phyloP scores from a whole-genome alignment of 1,284 basidiomycete species.

The Moniliophthora roreri region DNA sequence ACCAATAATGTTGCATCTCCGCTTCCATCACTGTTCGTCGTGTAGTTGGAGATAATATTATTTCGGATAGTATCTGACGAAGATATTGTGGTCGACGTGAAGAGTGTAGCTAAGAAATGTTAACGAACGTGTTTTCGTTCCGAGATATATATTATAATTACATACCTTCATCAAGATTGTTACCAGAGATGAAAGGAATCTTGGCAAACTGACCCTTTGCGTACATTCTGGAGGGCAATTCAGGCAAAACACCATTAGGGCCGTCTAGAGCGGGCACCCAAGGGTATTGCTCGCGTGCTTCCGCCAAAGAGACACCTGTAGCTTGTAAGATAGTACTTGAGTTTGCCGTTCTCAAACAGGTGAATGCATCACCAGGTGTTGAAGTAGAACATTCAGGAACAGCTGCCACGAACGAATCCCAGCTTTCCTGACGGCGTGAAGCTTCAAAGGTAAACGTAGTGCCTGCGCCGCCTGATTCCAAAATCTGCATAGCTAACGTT shows the following conservation, averaged over 20 bases:
- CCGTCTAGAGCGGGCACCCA: neutral
- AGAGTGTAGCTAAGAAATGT: neutral
- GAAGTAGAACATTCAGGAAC: neutral
- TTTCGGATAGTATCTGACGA: neutral
- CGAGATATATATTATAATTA: too few relatives aligned
- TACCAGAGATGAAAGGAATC: constrained; percentile 3
- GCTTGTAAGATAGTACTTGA: neutral
- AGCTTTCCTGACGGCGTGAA: neutral
- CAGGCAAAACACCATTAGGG: neutral
- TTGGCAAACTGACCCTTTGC: neutral
- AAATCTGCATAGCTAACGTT: too few relatives aligned
- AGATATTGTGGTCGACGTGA: neutral
- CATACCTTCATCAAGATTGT: constrained; percentile 2
- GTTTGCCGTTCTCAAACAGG: neutral
- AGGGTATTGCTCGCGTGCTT: neutral
- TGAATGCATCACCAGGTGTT: neutral
- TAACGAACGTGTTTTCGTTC: neutral
- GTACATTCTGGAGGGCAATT: neutral
- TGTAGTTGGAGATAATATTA: constrained; percentile 2
- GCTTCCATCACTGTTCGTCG: neutral
- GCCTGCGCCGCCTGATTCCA: neutral
- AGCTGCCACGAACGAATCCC: neutral
- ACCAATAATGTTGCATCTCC: neutral
- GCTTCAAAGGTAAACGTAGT: neutral
- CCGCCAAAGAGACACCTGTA: neutral